Conservation (phyloP, 176 grass and related monocot species). For the Phragmites australis region DNA sequence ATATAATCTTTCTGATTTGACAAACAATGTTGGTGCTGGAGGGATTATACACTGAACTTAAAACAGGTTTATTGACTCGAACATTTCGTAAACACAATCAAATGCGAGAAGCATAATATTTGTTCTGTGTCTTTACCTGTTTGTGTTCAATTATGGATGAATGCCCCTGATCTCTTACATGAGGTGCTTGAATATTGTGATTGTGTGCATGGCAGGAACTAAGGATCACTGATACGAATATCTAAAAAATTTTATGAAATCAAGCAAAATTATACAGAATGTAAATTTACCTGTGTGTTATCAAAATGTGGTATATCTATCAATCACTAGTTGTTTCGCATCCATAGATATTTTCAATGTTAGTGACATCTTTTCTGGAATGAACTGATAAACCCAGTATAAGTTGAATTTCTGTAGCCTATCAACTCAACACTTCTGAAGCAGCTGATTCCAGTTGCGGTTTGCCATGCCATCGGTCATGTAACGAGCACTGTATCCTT, state of each 20-base stretch:
- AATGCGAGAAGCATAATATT: neutral
- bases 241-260: neutral
- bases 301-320: neutral
- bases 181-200: neutral
- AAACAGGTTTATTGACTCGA: neutral
- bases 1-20: neutral
- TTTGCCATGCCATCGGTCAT: slow-evolving; percentile 91
- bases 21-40: neutral
- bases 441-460: slow-evolving; percentile 76
- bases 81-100: neutral
- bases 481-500: slow-evolving; percentile 97
- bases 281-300: neutral
- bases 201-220: neutral
- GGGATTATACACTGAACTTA: neutral
- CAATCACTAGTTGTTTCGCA: neutral
- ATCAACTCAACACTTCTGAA: slow-evolving; percentile 77
- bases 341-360: neutral
- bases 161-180: neutral
- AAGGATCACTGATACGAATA: neutral
- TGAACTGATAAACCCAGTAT: neutral
- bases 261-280: neutral
- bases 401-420: slow-evolving; percentile 61
- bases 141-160: neutral
- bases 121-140: neutral
- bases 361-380: slow-evolving; percentile 24